Evolutionary conservation across 2,329 filamentous ascomycete genomes (phyloP).

Genomic region (Beauveria scarabaeidicola): DNA sequence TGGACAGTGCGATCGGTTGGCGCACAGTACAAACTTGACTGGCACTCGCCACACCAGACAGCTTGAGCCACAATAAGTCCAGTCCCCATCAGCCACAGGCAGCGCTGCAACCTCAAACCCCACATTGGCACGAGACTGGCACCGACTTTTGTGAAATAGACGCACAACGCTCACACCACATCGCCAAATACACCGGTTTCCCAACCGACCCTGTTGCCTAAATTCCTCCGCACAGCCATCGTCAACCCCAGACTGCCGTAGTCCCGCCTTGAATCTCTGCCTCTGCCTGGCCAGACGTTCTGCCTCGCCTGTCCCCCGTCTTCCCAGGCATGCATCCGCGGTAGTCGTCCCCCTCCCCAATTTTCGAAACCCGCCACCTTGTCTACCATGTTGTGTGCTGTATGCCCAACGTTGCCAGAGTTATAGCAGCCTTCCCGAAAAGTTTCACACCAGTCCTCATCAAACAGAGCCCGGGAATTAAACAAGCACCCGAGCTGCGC

Average conservation of each 20-base stretch:
- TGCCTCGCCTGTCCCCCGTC: slow-evolving; percentile 14
- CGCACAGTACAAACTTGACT: not conserved
- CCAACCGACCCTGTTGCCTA: not conserved
- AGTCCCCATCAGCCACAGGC: slow-evolving; percentile 6
- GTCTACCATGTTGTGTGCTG: slow-evolving; percentile 35
- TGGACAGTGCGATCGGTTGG: not conserved
- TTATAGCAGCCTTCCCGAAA: slow-evolving; percentile 32
- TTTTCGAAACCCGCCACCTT: slow-evolving; percentile 4
- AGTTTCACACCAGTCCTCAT: not conserved
- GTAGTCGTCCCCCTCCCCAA: slow-evolving; percentile 29
- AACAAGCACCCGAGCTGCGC: slow-evolving; percentile 9
- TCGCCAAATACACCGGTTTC: slow-evolving; percentile 5
- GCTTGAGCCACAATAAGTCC: not conserved
- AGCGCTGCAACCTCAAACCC: slow-evolving; percentile 16
- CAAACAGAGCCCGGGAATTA: not conserved
- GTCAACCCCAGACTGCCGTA: not conserved
- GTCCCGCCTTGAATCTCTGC: slow-evolving; percentile 7
- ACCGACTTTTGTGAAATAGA: slow-evolving; percentile 35
- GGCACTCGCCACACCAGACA: not conserved
- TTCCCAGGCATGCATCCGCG: slow-evolving; percentile 30
- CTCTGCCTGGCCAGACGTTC: slow-evolving; percentile 17
- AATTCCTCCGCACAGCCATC: not conserved
- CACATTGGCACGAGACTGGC: slow-evolving; percentile 31
- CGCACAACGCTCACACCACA: slow-evolving; percentile 20
- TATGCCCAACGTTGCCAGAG: slow-evolving; percentile 31